Conservation (phyloP, 2,329 filamentous ascomycete genomes). For the Penicillium sp. region DNA sequence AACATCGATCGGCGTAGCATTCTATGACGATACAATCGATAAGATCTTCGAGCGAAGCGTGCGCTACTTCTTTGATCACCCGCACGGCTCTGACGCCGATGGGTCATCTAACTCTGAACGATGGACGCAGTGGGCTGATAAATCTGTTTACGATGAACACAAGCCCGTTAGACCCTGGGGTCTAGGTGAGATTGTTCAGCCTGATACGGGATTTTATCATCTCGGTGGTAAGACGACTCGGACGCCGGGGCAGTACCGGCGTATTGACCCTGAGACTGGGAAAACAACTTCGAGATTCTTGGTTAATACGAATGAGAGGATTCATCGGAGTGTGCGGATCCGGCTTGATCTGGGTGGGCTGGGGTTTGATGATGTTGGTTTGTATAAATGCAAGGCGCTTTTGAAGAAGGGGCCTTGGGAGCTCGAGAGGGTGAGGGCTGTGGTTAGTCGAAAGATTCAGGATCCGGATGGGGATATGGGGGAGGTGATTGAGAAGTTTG, state of each 20-base stretch:
- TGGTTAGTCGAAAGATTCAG: neutral
- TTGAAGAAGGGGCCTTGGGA: conserved; percentile 19
- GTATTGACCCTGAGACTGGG: conserved; percentile 11
- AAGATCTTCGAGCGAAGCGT: conserved; percentile 15
- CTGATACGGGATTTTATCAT: conserved; percentile 14
- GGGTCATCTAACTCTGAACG: neutral
- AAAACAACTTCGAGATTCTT: conserved; percentile 5
- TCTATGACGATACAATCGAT: conserved; percentile 15
- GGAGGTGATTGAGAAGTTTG: conserved; percentile 5
- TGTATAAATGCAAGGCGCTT: conserved; percentile 17
- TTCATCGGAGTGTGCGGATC: conserved; percentile 19
- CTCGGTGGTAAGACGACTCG: conserved; percentile 18
- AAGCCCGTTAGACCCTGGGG: conserved; percentile 19
- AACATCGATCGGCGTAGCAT: conserved; percentile 15
- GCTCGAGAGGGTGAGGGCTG: conserved; percentile 8
- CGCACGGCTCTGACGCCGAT: neutral
- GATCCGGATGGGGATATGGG: conserved; percentile 7
- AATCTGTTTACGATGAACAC: conserved; percentile 16
- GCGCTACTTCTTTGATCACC: conserved; percentile 11
- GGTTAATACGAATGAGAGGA: conserved; percentile 15
- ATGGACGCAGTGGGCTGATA: conserved; percentile 8
- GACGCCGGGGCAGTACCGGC: conserved; percentile 18
- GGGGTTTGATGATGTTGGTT: conserved; percentile 14
- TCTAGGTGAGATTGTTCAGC: conserved; percentile 17
- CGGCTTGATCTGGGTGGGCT: conserved; percentile 17